Base-by-base conservation (phyloP, 2,329 filamentous ascomycete species). In the Colletotrichum aenigma region DNA sequence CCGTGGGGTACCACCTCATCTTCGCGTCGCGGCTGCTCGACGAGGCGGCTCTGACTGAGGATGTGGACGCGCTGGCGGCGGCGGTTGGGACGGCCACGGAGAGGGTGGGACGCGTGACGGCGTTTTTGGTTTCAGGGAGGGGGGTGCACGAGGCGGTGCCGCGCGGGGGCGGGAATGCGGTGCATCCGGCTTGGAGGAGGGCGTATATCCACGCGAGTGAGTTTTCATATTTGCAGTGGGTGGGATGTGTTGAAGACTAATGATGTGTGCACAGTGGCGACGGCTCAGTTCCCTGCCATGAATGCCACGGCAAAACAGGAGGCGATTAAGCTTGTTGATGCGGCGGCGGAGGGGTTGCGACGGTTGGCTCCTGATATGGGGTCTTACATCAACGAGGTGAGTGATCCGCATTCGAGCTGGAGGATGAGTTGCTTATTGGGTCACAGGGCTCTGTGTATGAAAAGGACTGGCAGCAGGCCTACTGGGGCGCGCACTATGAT, bases 151-250 rank as follows among this genome's bases (percentile, higher is more conserved):
- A 89, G 56, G 88, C 87, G 3, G 80, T 81, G 36, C 86, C 87
- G 0, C 80, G 85, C 21, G 88, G 88, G 0, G 87, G 87, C 0
- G 81, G 85, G 88, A 88, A 85, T 8, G 84, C 86, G 4, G 83
- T 89, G 56, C 87, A 87, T 77, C 87, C 88, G 6, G 88, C 88
- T 1, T 90, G 88, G 88, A 83, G 89, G 61, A 81, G 82, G 4
- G 84, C 86, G 3, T 79, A 82, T 1, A 77, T 86, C 71, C 86
- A 71, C 66, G 77, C 82, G 0, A 77, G 88, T 88, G 80, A 80
- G 86, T 84, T 4, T 18, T 3, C n/a, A 7, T 8, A 0, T 18
- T 9, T 52, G 36, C 24, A 58, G 0, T 0, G 7, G 7, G 28
- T 32, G 18, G 2, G 10, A 28, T 18, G 7, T 48, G 18, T 0